Conservation (phyloP, 2,329 filamentous ascomycete species). For the Fusarium illudens region DNA sequence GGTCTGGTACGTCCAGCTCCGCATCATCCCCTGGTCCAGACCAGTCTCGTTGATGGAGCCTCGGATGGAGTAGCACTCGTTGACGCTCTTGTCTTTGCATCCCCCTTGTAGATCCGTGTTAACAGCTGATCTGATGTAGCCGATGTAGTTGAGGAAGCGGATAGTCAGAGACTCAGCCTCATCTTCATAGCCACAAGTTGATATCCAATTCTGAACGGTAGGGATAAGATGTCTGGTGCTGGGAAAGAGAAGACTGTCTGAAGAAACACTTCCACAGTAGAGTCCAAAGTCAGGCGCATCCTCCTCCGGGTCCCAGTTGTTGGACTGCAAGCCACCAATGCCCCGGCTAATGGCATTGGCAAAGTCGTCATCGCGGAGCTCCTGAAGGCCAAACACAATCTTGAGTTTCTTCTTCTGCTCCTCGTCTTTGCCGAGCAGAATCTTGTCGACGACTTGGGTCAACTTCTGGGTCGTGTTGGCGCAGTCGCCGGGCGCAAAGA, state of each 20-base stretch:
- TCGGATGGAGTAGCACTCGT: constrained; percentile 46
- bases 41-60: constrained; percentile 31
- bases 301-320: constrained; percentile 63
- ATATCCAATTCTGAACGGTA: constrained; percentile 52
- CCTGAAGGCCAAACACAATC: constrained; percentile 56
- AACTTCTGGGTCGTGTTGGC: constrained; percentile 69
- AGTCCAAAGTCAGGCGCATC: constrained; percentile 53
- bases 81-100: constrained; percentile 40
- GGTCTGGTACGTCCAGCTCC: constrained; percentile 62
- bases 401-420: constrained; percentile 58
- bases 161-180: constrained; percentile 51
- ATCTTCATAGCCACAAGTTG: constrained; percentile 51
- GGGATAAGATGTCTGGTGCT: constrained; percentile 48
- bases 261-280: constrained; percentile 60
- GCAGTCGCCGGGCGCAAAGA: constrained; percentile 66
- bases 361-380: constrained; percentile 59
- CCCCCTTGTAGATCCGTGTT: constrained; percentile 27
- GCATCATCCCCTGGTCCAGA: constrained; percentile 36
- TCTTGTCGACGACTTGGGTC: constrained; percentile 60
- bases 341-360: constrained; percentile 53
- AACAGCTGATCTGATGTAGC: constrained; percentile 51
- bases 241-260: constrained; percentile 52
- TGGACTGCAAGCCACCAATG: constrained; percentile 55
- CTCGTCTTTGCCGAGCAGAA: constrained; percentile 53
- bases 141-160: constrained; percentile 62